phyloP scores from a whole-genome alignment of 1,284 basidiomycete genomes.

The Neonothopanus nambi region DNA sequence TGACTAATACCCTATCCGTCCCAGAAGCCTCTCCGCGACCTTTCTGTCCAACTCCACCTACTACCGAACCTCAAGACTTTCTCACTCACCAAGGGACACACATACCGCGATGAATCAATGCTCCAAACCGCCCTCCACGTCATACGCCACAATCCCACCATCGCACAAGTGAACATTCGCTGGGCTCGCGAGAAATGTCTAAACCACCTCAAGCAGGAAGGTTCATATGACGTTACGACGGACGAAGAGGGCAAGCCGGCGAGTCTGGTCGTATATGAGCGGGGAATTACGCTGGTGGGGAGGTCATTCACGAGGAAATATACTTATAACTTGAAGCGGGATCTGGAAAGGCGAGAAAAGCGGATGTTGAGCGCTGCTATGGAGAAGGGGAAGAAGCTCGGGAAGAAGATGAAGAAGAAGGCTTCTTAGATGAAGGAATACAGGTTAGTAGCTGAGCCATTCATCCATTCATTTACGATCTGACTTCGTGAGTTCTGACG shows the following conservation, averaged over 20 bases:
- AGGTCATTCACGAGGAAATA: slow-evolving; percentile 13
- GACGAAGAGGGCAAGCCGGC: not conserved
- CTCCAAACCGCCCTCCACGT: slow-evolving; percentile 17
- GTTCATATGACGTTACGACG: slow-evolving; percentile 14
- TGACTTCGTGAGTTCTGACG: no score
- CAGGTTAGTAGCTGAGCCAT: no score
- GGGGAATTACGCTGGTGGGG: slow-evolving; percentile 13
- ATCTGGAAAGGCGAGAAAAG: no score
- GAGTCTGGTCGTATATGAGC: slow-evolving; percentile 9
- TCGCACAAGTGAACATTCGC: slow-evolving; percentile 43
- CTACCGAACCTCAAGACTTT: slow-evolving; percentile 30
- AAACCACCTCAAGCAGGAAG: slow-evolving; percentile 40
- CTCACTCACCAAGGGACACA: slow-evolving; percentile 46
- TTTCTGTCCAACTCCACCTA: slow-evolving; percentile 3
- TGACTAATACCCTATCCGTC: not conserved
- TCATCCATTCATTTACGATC: no score
- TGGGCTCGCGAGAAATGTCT: slow-evolving; percentile 46
- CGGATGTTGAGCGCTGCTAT: no score
- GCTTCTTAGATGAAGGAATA: no score
- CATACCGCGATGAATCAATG: slow-evolving; percentile 45
- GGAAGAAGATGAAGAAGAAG: no score
- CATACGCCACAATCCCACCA: slow-evolving; percentile 24
- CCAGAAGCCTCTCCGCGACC: slow-evolving; percentile 12
- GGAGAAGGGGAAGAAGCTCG: no score
- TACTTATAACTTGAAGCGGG: slow-evolving; percentile 4